Percentiles rank a stretch among this genome's conserved stretches.
These are phyloP conservation scores for Neopestalotiopsis sp. DNA, from an alignment of 2,329 filamentous ascomycete genomes.

Conservation along the genomic window DNA sequence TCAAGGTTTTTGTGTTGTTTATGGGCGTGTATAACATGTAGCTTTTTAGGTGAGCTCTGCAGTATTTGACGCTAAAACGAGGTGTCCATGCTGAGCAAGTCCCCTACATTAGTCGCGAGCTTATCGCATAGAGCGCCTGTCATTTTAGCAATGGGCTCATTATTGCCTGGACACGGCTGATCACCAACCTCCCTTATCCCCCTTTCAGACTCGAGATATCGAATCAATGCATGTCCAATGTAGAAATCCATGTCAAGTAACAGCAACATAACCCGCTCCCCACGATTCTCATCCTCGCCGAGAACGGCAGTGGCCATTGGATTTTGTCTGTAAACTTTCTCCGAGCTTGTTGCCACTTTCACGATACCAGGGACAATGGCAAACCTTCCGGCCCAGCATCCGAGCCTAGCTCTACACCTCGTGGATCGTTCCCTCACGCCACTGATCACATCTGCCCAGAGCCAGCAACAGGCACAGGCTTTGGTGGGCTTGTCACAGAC, in stretches of 20 bases:
- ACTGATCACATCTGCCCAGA: slow-evolving; percentile 59
- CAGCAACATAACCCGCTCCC: not conserved
- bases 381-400: slow-evolving; percentile 54
- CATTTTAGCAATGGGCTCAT: not conserved
- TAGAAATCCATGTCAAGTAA: not conserved
- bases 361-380: slow-evolving; percentile 37
- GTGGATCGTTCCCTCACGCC: slow-evolving; percentile 62
- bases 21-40: not conserved
- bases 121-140: not conserved
- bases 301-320: too few relatives aligned
- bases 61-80: too few relatives aligned
- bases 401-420: slow-evolving; percentile 60
- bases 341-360: not conserved
- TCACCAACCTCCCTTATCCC: not conserved
- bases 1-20: too few relatives aligned
- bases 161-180: too few relatives aligned
- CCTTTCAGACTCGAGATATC: not conserved
- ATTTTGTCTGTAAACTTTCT: not conserved
- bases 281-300: not conserved
- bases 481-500: slow-evolving; percentile 58
- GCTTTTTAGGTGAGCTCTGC: too few relatives aligned
- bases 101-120: not conserved
- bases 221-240: not conserved
- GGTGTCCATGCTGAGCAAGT: too few relatives aligned
- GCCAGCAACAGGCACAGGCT: slow-evolving; percentile 50